A percentile compares a stretch with the other conserved stretches of the same genome.
Evolutionary conservation across 768 basidiomycete species (phyloP).

Genomic region (Kwoniella heveanensis): DNA sequence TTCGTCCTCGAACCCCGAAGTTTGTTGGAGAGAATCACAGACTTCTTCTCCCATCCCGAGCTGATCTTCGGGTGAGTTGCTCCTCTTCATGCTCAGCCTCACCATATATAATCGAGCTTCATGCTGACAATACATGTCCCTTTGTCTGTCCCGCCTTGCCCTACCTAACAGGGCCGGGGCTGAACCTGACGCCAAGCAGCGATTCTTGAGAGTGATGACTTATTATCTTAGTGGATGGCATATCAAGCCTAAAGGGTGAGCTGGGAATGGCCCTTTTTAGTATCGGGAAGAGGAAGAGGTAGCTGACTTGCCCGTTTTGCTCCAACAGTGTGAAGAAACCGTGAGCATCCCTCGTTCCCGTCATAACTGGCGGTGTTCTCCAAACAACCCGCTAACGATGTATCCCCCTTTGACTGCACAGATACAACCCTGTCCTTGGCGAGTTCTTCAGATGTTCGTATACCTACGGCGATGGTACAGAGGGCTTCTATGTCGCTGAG

Average conservation of each 20-base stretch:
- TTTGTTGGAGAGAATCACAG: conserved; percentile 97
- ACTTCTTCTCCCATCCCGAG: conserved; percentile 99
- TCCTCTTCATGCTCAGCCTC: neutral
- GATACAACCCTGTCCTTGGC: conserved; percentile 95
- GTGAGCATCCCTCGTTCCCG: conserved; percentile 60
- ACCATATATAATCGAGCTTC: too few relatives aligned
- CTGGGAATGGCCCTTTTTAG: neutral
- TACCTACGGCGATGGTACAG: conserved; percentile 85
- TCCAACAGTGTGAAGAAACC: conserved; percentile 82
- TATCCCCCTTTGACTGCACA: too few relatives aligned
- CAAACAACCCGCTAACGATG: too few relatives aligned
- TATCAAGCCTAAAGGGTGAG: conserved; percentile 87
- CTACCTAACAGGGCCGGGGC: conserved; percentile 67
- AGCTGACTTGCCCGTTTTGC: conserved; percentile 3
- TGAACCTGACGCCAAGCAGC: conserved; percentile 79
- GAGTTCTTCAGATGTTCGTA: conserved; percentile 98
- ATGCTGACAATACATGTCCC: too few relatives aligned
- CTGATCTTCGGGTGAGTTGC: conserved; percentile 59
- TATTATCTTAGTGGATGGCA: conserved; percentile 99
- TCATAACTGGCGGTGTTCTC: too few relatives aligned
- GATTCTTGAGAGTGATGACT: conserved; percentile 85
- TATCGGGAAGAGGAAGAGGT: neutral
- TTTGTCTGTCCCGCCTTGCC: too few relatives aligned
- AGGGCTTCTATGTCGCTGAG: conserved; percentile 94
- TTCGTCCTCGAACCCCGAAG: conserved; percentile 97